These are phyloP conservation scores for Penicillium aurantiogriseum DNA, from an alignment of 2,329 filamentous ascomycete species.

Conservation along the genomic window DNA sequence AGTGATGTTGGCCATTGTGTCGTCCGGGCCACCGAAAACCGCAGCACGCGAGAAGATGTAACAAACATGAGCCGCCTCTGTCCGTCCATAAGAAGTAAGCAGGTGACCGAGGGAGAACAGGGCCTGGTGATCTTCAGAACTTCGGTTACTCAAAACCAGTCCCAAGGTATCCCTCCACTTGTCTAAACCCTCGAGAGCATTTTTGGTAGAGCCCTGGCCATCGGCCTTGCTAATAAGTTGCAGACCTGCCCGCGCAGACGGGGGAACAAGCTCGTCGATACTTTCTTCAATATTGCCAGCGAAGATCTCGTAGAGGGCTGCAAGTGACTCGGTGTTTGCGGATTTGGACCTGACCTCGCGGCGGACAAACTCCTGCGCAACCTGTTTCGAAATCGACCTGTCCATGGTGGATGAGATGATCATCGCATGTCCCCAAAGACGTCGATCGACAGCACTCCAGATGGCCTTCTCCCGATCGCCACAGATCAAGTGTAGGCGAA, in stretches of 20 bases:
- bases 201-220: slow-evolving; percentile 60
- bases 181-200: slow-evolving; percentile 79
- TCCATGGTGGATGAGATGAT: slow-evolving; percentile 80
- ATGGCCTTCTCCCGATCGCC: slow-evolving; percentile 89
- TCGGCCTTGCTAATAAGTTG: slow-evolving; percentile 79
- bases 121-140: slow-evolving; percentile 71
- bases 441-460: slow-evolving; percentile 88
- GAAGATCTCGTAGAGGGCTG: slow-evolving; percentile 88
- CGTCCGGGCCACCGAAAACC: slow-evolving; percentile 79
- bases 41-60: slow-evolving; percentile 78
- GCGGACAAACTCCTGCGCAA: slow-evolving; percentile 91
- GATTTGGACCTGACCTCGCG: slow-evolving; percentile 85
- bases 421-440: slow-evolving; percentile 95
- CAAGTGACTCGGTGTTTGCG: slow-evolving; percentile 79
- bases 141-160: slow-evolving; percentile 85
- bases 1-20: slow-evolving; percentile 73
- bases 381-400: slow-evolving; percentile 77
- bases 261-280: slow-evolving; percentile 90
- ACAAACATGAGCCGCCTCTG: slow-evolving; percentile 91
- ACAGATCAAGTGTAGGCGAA: slow-evolving; percentile 70
- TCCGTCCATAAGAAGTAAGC: slow-evolving; percentile 78
- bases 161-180: slow-evolving; percentile 91
- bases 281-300: slow-evolving; percentile 93
- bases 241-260: slow-evolving; percentile 85
- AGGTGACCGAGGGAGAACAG: slow-evolving; percentile 78